Conservation (phyloP, 768 basidiomycete species). For the Mycena sanguinolenta region DNA sequence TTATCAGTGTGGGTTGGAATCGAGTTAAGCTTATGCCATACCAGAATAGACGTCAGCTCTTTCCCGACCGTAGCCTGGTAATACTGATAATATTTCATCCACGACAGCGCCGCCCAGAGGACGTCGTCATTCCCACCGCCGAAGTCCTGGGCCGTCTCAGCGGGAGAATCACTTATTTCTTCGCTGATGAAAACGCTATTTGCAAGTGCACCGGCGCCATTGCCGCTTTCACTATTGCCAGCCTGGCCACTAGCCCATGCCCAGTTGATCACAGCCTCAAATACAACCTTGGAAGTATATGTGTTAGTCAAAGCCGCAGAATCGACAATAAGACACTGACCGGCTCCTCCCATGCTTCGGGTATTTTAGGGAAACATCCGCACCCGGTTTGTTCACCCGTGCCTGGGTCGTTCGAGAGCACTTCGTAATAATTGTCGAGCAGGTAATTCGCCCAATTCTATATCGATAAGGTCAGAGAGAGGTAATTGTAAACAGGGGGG, state of each 20-base stretch:
- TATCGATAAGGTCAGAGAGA: neutral
- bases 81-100: slow-evolving; percentile 11
- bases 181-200: neutral
- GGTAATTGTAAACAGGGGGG: neutral
- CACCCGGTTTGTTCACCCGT: neutral
- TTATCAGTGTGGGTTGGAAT: neutral
- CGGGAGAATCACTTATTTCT: neutral
- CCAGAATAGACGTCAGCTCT: neutral
- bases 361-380: slow-evolving; percentile 10
- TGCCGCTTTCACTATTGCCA: too few relatives aligned
- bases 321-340: neutral
- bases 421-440: neutral
- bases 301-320: neutral
- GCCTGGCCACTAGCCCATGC: neutral
- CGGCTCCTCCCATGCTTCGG: slow-evolving; percentile 16
- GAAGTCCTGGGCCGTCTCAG: neutral
- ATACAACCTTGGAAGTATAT: neutral
- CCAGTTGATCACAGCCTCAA: slow-evolving; percentile 13
- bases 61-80: neutral
- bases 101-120: slow-evolving; percentile 14
- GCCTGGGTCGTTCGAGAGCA: neutral
- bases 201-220: neutral
- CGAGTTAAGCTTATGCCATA: neutral
- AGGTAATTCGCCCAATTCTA: slow-evolving; percentile 5
- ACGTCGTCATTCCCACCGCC: slow-evolving; percentile 20